Base-by-base conservation (phyloP, 805 yeast species). In the Starmerella floris region DNA sequence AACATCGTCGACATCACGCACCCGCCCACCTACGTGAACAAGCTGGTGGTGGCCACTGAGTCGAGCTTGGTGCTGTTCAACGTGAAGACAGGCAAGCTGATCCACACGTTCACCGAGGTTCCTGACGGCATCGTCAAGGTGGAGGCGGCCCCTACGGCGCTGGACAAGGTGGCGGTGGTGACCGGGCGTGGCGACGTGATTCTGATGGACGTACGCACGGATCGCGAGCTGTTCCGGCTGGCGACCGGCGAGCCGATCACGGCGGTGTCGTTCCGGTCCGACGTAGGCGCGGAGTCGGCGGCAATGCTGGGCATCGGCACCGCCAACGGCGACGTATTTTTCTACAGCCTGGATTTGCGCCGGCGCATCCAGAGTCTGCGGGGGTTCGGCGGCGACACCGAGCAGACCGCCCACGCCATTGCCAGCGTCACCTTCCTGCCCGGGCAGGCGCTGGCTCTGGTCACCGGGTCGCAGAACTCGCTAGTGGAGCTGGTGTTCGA, bases 401-500 rank as follows among this genome's bases (percentile, higher is more conserved):
- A 10, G 8, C 13, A n/a, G 8, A n/a, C 32, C 6, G 96, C 88
- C 57, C 23, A 21, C 1, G 69, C 69, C 41, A 69, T 69, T 44
- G 66, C 84, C 4, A 74, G 72, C 40, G 82, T 75, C 4, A 67
- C 72, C 36, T 91, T 84, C 59, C 65, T 91, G 43, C 79, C 83
- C 52, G 96, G 96, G 3, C 97, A 88, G 63, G 87, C 98, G 0
- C 77, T 93, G 19, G 65, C 85, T 16, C 79, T 91, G 13, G 80
- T 95, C 2, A 76, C 79, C 35, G 97, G 97, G 51, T 88, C 82
- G 28, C 97, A 93, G 59, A 91, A 91, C 61, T 74, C 76, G 30
- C 66, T 91, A 52, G 83, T 83, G 55, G 97, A 91, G 61, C 82
- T 69, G 53, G 96, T 85, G 0, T 91, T 91, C 62, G 98, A 91